Evolutionary conservation across 2,329 filamentous ascomycete genomes (phyloP), one percentile per base, ranked within the genome.

Genomic region (Aspergillus bombycis): DNA sequence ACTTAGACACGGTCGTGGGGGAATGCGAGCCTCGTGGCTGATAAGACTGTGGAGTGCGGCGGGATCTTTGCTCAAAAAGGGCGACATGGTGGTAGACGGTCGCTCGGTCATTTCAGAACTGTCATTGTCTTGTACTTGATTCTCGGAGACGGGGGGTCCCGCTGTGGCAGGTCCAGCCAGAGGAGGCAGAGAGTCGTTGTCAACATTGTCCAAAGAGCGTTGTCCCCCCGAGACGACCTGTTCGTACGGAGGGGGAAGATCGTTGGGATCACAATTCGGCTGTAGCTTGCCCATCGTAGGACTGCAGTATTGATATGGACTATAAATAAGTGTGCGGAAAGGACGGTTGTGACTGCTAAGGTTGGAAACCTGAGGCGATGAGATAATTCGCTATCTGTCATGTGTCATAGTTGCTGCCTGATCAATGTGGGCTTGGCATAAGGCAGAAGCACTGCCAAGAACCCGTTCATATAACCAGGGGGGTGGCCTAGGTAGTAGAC

Each of bases 1-100:
- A 55, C 79, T 80, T 10, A 88, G 79, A 58, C 78, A 82, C 0
- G 83, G 82, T n/a, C 85, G 81, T 0, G 86, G 86, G 5, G 87
- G 86, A 11, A 79, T 55, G 21, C 57, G 55, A 19, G 72, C 32
- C 69, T 70, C 30, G 68, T 69, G 65, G 21, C 26, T 45, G 52
- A 88, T 75, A 65, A 85, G 80, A 14, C 71, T 62, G 62, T 83
- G 77, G 23, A 88, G 79, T 5, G 57, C 34, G 10, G 36, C 28
- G 8, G 63, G 26, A 32, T 66, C 58, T 14, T 52, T 11, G 57
- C 65, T 68, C 43, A 68, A 55, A 6, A 23, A 43, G 0, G 68
- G 63, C 1, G 63, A 46, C 23, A 69, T 55, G 1, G 62, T 65
- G 1, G 61, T 59, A 2, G 60, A 34, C 30, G 52, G 32, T 41